Conservation (phyloP, 352 stramenopile genomes). For the Globisporangium acanthophoron region DNA sequence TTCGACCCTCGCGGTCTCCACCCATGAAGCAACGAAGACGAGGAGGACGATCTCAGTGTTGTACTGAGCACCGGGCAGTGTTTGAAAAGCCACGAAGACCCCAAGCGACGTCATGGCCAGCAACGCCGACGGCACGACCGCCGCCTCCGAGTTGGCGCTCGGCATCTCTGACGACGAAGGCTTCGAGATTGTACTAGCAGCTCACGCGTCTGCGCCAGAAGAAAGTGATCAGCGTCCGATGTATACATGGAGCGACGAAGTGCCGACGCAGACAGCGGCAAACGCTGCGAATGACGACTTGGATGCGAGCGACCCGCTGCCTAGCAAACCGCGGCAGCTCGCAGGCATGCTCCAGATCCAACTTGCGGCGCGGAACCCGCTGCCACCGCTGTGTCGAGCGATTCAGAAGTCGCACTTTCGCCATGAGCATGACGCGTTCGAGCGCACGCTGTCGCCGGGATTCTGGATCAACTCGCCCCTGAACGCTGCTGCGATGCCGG, state of each 20-base stretch:
- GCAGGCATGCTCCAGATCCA: conserved; percentile 13
- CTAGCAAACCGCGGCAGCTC: background rate
- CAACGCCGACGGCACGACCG: background rate
- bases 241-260: background rate
- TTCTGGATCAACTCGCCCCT: conserved; percentile 4
- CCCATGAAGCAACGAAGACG: no score
- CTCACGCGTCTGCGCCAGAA: background rate
- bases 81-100: background rate
- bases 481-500: background rate
- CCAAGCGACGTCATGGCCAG: background rate
- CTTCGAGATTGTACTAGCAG: conserved; percentile 1
- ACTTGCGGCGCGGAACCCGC: conserved; percentile 11
- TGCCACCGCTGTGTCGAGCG: conserved; percentile 9
- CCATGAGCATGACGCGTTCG: background rate
- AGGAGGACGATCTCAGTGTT: no score
- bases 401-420: conserved; percentile 14
- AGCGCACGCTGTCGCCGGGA: background rate
- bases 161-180: conserved; percentile 5
- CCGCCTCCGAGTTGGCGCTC: background rate
- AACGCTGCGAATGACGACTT: background rate
- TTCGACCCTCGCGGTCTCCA: no score
- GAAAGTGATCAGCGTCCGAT: background rate
- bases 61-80: background rate
- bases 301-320: background rate
- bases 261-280: background rate